Evolutionary conservation across 345 rosid species (phyloP).

Genomic region (Gossypium longicalyx): DNA sequence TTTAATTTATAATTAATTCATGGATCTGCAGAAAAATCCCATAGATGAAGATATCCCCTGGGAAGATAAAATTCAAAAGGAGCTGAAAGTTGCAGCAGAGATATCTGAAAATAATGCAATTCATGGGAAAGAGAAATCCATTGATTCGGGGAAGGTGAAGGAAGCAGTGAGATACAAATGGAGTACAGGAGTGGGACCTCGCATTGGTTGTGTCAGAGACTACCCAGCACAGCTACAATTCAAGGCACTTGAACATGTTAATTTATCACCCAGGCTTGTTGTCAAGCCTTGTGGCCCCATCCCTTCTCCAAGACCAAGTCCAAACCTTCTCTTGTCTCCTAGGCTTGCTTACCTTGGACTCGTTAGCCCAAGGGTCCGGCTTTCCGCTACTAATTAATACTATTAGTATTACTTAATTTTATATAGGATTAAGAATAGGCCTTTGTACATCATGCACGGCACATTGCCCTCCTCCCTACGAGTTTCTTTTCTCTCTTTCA

Average conservation of each 20-base stretch:
- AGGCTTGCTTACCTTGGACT: constrained; percentile 44
- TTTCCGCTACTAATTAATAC: neutral
- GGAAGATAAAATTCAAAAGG: neutral
- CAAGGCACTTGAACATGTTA: constrained; percentile 37
- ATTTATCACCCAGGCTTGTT: constrained; percentile 31
- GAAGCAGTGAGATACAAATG: constrained; percentile 21
- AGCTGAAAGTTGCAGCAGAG: neutral
- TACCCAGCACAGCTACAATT: constrained; percentile 34
- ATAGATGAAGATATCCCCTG: constrained; percentile 35
- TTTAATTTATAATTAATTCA: neutral
- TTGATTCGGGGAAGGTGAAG: neutral
- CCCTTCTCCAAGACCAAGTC: constrained; percentile 56
- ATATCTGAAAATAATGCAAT: neutral
- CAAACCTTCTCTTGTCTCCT: constrained; percentile 40
- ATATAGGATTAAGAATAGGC: no score
- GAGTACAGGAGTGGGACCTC: constrained; percentile 44
- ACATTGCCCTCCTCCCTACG: no score
- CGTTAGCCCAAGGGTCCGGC: constrained; percentile 34
- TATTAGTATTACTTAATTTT: no score
- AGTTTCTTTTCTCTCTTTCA: no score
- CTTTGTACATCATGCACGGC: no score
- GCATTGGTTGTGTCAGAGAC: constrained; percentile 41
- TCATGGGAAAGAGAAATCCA: neutral
- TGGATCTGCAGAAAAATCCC: constrained; percentile 25
- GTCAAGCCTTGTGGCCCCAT: constrained; percentile 25